Evolutionary conservation across 495 filamentous ascomycete species (phyloP).

Genomic region (Penicillium crystallinum): DNA sequence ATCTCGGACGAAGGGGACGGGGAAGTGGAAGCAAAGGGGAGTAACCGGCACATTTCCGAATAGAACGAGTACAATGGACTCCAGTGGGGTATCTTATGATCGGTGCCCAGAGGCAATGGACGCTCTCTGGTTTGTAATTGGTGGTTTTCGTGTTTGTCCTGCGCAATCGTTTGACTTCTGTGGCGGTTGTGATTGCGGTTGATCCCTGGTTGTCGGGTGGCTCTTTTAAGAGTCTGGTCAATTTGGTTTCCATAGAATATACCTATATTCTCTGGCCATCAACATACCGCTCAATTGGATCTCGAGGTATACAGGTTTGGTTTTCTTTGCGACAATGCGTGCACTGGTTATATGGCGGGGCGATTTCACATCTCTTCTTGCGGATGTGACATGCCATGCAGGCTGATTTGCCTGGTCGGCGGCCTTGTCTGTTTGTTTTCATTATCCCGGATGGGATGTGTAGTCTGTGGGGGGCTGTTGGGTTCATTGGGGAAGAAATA

Average conservation of each 20-base stretch:
- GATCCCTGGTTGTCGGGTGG: background rate
- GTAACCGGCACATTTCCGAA: slow-evolving; percentile 5
- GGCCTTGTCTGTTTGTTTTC: slow-evolving; percentile 2
- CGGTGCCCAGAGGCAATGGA: background rate
- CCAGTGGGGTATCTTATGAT: slow-evolving; percentile 2
- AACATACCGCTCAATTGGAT: slow-evolving; percentile 8
- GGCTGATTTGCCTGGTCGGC: slow-evolving; percentile 4
- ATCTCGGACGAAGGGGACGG: slow-evolving; percentile 1
- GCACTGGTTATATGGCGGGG: slow-evolving; percentile 7
- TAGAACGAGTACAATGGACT: slow-evolving; percentile 1
- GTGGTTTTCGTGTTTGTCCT: background rate
- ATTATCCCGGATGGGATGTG: background rate
- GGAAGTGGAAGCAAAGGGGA: slow-evolving; percentile 1
- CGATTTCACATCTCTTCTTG: slow-evolving; percentile 14
- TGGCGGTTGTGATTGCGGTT: background rate
- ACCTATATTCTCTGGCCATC: background rate
- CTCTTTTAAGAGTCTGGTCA: background rate
- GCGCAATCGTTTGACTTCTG: background rate
- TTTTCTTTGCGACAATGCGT: slow-evolving; percentile 11
- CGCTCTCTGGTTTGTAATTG: background rate
- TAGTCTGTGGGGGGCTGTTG: background rate
- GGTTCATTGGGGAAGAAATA: background rate
- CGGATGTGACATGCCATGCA: slow-evolving; percentile 10
- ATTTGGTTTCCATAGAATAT: background rate
- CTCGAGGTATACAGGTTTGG: slow-evolving; percentile 9